A percentile compares a stretch with the other conserved stretches of the same genome.
Conservation (phyloP, 2,329 filamentous ascomycete species). For the Lecanicillium sp. region DNA sequence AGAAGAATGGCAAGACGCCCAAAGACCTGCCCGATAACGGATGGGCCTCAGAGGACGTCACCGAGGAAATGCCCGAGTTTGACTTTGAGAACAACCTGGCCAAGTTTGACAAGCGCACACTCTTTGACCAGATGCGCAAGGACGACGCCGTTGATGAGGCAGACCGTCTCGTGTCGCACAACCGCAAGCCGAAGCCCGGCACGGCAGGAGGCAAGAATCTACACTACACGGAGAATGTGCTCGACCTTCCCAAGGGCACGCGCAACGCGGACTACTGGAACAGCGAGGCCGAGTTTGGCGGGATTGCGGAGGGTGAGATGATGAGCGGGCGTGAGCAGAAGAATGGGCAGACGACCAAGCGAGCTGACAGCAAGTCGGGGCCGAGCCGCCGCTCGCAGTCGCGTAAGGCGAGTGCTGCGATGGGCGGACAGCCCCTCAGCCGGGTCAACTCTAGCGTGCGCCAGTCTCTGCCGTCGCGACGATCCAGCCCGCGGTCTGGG, state of each 20-base stretch:
- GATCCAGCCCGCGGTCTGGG: constrained; percentile 26
- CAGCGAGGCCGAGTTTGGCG: constrained; percentile 63
- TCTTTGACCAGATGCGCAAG: constrained; percentile 87
- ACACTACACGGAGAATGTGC: constrained; percentile 85
- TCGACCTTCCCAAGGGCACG: constrained; percentile 51
- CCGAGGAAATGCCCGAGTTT: constrained; percentile 90
- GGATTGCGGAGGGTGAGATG: constrained; percentile 35
- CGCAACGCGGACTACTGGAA: constrained; percentile 59
- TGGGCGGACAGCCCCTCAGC: constrained; percentile 35
- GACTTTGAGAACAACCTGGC: constrained; percentile 86
- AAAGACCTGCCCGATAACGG: constrained; percentile 58
- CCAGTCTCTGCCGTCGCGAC: constrained; percentile 26
- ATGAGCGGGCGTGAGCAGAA: constrained; percentile 45
- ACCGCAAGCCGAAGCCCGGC: constrained; percentile 62
- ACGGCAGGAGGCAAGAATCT: constrained; percentile 82
- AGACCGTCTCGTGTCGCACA: constrained; percentile 85
- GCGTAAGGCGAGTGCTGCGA: constrained; percentile 46
- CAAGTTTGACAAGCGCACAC: constrained; percentile 87
- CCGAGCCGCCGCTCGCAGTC: constrained; percentile 47
- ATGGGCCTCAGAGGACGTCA: constrained; percentile 94
- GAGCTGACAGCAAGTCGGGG: constrained; percentile 48
- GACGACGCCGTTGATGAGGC: constrained; percentile 87
- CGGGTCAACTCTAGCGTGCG: constrained; percentile 44
- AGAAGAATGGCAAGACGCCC: constrained; percentile 45
- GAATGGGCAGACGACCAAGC: constrained; percentile 43